phyloP scores from a whole-genome alignment of 1,139 yeast species.

The Nakaseomyces bracarensis region DNA sequence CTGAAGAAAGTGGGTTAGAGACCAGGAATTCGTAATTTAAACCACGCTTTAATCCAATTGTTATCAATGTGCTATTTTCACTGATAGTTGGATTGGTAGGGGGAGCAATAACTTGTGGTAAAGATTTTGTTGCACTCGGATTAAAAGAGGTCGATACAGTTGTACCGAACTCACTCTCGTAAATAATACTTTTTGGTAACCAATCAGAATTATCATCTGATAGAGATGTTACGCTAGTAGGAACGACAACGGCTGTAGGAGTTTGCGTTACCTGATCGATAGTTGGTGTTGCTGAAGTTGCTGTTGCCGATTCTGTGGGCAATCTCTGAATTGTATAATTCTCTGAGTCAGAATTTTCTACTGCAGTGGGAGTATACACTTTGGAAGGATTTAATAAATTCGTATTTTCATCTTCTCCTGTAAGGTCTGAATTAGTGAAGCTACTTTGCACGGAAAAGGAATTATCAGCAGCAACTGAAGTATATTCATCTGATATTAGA shows the following conservation, averaged over 20 bases:
- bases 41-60: slow-evolving; percentile 55
- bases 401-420: too few relatives aligned
- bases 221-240: not conserved
- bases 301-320: too few relatives aligned
- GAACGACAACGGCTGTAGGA: not conserved
- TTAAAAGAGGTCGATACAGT: slow-evolving; percentile 9
- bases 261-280: too few relatives aligned
- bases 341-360: too few relatives aligned
- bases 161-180: slow-evolving; percentile 7
- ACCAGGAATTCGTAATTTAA: slow-evolving; percentile 66
- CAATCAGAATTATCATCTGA: slow-evolving; percentile 8
- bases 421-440: too few relatives aligned
- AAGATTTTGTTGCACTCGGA: slow-evolving; percentile 22
- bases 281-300: not conserved
- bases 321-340: too few relatives aligned
- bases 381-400: too few relatives aligned
- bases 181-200: slow-evolving; percentile 16
- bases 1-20: slow-evolving; percentile 52
- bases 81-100: slow-evolving; percentile 22
- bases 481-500: too few relatives aligned
- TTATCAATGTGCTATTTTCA: slow-evolving; percentile 42
- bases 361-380: too few relatives aligned
- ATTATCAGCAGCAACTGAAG: too few relatives aligned
- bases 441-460: too few relatives aligned
- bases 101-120: slow-evolving; percentile 62